These are phyloP conservation scores for Trichoderma brevicompactum DNA, from an alignment of 2,329 filamentous ascomycete species.

Conservation along the genomic window DNA sequence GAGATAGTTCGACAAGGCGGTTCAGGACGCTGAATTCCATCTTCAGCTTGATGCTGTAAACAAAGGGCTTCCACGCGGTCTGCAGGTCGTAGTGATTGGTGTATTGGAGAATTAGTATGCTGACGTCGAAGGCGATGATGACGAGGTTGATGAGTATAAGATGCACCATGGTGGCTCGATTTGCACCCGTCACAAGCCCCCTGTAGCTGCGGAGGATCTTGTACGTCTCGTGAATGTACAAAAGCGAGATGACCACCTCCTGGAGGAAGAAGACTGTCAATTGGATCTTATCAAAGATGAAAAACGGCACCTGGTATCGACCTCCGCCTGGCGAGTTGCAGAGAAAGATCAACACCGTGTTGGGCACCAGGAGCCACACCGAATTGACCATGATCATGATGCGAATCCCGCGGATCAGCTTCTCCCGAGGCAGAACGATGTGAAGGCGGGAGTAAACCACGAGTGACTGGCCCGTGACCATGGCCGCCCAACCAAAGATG, in stretches of 20 bases:
- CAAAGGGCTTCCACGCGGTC: constrained; percentile 41
- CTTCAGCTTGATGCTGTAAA: constrained; percentile 44
- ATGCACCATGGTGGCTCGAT: constrained; percentile 36
- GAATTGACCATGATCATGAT: constrained; percentile 61
- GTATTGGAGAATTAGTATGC: constrained; percentile 40
- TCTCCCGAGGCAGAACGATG: constrained; percentile 57
- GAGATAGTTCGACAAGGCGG: constrained; percentile 37
- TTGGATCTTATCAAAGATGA: constrained; percentile 56
- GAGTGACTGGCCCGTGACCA: constrained; percentile 64
- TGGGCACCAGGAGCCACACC: constrained; percentile 57
- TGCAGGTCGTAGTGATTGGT: constrained; percentile 39
- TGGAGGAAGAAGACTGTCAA: constrained; percentile 59
- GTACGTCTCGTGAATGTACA: constrained; percentile 58
- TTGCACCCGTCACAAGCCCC: constrained; percentile 33
- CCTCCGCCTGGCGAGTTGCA: constrained; percentile 42
- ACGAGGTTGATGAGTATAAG: constrained; percentile 49
- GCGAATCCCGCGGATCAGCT: constrained; percentile 53
- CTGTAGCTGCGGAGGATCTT: constrained; percentile 50
- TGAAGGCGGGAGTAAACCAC: constrained; percentile 67
- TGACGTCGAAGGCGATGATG: constrained; percentile 48
- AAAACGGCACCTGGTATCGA: constrained; percentile 39
- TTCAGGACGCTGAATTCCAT: constrained; percentile 43
- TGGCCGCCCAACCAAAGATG: constrained; percentile 41
- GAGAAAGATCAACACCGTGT: constrained; percentile 58
- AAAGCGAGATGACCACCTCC: constrained; percentile 54